Conservation (phyloP, 1,284 basidiomycete species). For the Cryptococcus hybrid region DNA sequence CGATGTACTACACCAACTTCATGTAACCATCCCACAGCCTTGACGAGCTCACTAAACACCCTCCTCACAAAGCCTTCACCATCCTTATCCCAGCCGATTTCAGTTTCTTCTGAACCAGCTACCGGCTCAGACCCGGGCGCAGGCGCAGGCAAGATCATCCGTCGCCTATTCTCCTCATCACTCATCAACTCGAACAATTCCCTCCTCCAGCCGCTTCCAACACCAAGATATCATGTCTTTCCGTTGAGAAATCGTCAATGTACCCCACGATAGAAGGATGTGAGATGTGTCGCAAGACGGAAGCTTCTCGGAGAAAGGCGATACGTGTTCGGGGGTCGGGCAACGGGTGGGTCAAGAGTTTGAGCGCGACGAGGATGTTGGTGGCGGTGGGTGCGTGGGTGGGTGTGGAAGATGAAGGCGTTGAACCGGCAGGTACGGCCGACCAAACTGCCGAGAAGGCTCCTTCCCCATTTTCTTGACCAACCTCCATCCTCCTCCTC, state of each 20-base stretch:
- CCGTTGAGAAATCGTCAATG: conserved; percentile 69
- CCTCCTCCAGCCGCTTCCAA: conserved; percentile 76
- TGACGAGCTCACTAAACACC: conserved; percentile 75
- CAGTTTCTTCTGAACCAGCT: background rate
- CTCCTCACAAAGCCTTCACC: conserved; percentile 59
- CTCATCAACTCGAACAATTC: conserved; percentile 80
- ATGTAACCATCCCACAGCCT: conserved; percentile 88
- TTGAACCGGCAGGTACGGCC: conserved; percentile 49
- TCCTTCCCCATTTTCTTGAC: conserved; percentile 62
- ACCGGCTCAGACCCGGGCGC: background rate
- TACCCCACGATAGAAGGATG: conserved; percentile 81
- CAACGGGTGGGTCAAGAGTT: conserved; percentile 70
- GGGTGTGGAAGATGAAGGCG: conserved; percentile 1
- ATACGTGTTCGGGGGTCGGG: conserved; percentile 70
- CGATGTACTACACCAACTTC: conserved; percentile 81
- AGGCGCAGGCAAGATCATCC: conserved; percentile 41
- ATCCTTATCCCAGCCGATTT: conserved; percentile 12
- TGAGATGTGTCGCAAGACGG: conserved; percentile 77
- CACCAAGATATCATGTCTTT: conserved; percentile 73
- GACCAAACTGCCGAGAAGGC: conserved; percentile 77
- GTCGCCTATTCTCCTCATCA: conserved; percentile 57
- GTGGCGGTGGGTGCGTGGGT: background rate
- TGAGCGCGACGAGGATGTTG: conserved; percentile 59
- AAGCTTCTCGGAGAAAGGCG: conserved; percentile 81
- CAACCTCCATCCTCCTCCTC: conserved; percentile 49